Conservation (phyloP, 306 rosid genomes). For the Castanea crenata region DNA sequence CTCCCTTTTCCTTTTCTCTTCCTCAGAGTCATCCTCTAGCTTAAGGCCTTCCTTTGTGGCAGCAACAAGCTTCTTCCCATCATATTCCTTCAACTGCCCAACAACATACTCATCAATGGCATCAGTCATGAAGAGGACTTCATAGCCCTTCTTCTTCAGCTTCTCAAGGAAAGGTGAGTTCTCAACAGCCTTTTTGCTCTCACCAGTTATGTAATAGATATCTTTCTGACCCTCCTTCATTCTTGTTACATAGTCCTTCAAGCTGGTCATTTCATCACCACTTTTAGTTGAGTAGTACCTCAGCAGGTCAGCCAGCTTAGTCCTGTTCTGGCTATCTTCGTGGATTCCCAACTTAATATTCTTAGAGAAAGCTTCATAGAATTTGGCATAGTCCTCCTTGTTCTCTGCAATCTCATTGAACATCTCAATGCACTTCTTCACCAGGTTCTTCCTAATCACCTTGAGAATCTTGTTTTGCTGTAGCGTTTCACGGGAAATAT, state of each 20-base stretch:
- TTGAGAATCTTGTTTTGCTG: constrained; percentile 36
- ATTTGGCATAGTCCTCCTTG: constrained; percentile 24
- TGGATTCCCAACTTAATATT: constrained; percentile 32
- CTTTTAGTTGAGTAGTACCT: constrained; percentile 34
- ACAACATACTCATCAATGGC: constrained; percentile 33
- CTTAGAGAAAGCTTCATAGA: constrained; percentile 31
- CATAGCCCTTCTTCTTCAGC: constrained; percentile 29
- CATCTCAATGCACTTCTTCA: constrained; percentile 34
- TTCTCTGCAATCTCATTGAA: constrained; percentile 27
- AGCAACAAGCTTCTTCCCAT: constrained; percentile 34
- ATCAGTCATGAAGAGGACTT: constrained; percentile 32
- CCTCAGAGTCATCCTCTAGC: constrained; percentile 29
- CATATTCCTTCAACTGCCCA: constrained; percentile 32
- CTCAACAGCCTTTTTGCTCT: constrained; percentile 32
- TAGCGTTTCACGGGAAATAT: constrained; percentile 35
- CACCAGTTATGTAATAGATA: constrained; percentile 28
- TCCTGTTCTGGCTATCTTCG: constrained; percentile 27
- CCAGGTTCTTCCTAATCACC: constrained; percentile 36
- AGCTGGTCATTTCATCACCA: constrained; percentile 30
- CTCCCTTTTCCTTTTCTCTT: constrained; percentile 20
- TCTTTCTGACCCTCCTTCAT: constrained; percentile 32
- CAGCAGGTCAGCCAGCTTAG: constrained; percentile 30
- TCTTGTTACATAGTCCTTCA: constrained; percentile 33
- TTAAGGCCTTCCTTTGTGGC: constrained; percentile 33
- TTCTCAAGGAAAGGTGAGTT: constrained; percentile 33